Base-by-base conservation (phyloP, 495 filamentous ascomycete species). In the Chaetomium cochliodes region DNA sequence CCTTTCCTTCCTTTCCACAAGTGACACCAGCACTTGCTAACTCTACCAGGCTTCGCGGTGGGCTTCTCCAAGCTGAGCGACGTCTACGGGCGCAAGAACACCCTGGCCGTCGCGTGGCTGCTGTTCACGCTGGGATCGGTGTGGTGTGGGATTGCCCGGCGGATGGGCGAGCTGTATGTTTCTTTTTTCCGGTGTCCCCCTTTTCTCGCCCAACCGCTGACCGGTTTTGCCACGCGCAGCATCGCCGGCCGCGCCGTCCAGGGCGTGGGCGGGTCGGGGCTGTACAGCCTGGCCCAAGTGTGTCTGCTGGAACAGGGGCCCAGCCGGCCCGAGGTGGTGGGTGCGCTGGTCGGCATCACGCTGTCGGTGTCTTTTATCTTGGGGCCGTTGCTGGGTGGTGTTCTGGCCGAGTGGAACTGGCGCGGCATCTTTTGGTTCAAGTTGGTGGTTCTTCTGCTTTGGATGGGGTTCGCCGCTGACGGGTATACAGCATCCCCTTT, bases 401-500 rank as follows among this genome's bases (percentile, higher is more conserved):
- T 81, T 2, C 87, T 93, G 56, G 82, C 89, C 0, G 78, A 87
- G 52, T 78, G 86, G 16, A 79, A 78, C 5, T 92, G 90, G 90
- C 71, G 86, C 39, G 89, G 87, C 80, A 83, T 82, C 37, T 92
- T 89, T 71, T 91, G 85, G 85, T 86, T 92, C 76, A 91, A 91
- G 80, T 80, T 49, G 13, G 72, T 70, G 9, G 22, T 39, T n/a
- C 18, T 22, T 58, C 42, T n/a, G 2, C 1, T 2, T 2, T 11
- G 18, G 33, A 18, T 3, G 2, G 41, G 6, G 2, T 16, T 44
- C 13, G 11, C 13, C 6, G 18, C 33, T 52, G 23, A 52, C 50
- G 9, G 7, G 7, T 12, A 23, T 23, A 16, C 28, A 80, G 78
- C 62, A 74, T 90, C 1, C 89, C 89, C 0, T 78, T 89, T 47